A percentile compares a stretch with the other conserved stretches of the same genome.
These are phyloP conservation scores for Dendrocalamus sinicus DNA, from an alignment of 176 grass and related monocot genomes.

Conservation along the genomic window DNA sequence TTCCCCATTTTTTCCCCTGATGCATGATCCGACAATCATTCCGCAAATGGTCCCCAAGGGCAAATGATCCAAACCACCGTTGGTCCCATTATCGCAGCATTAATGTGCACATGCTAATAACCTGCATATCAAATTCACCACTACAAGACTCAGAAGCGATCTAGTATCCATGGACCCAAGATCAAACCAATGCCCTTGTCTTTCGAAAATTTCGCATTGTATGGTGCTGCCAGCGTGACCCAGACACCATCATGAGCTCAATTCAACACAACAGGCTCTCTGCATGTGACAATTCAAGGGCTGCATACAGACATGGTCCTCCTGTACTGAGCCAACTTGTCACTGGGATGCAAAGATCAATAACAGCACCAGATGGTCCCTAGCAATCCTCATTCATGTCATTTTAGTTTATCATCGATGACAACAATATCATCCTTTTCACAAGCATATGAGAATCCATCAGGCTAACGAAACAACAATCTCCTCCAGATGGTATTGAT, in stretches of 20 bases:
- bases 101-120: slow-evolving; percentile 46
- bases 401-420: slow-evolving; percentile 21
- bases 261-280: slow-evolving; percentile 16
- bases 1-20: neutral
- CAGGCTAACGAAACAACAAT: slow-evolving; percentile 28
- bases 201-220: neutral
- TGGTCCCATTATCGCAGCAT: slow-evolving; percentile 3
- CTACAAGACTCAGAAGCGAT: slow-evolving; percentile 6
- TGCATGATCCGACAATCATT: slow-evolving; percentile 24
- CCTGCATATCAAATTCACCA: slow-evolving; percentile 29
- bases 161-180: slow-evolving; percentile 14
- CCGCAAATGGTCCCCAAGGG: slow-evolving; percentile 34
- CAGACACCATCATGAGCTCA: slow-evolving; percentile 31
- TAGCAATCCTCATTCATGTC: slow-evolving; percentile 21
- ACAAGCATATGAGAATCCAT: slow-evolving; percentile 15
- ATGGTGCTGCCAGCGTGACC: neutral
- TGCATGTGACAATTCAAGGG: slow-evolving; percentile 31
- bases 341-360: slow-evolving; percentile 30
- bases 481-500: slow-evolving; percentile 18
- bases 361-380: slow-evolving; percentile 46
- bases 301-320: slow-evolving; percentile 34
- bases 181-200: slow-evolving; percentile 32
- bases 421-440: slow-evolving; percentile 34
- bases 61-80: slow-evolving; percentile 35
- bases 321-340: slow-evolving; percentile 38